Conservation (phyloP, 306 rosid species). For the Vicia sativa region DNA sequence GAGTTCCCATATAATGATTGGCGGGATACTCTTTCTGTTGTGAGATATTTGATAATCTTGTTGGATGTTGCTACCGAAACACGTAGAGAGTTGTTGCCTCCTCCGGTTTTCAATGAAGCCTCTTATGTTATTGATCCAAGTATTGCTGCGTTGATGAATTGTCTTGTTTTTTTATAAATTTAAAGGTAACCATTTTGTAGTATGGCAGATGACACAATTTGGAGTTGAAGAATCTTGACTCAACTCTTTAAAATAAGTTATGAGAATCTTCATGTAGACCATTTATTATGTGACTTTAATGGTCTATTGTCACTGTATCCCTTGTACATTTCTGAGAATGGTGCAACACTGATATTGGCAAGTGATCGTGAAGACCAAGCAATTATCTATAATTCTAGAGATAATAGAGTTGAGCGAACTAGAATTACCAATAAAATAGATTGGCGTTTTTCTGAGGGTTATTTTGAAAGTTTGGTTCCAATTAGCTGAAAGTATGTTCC, state of each 20-base stretch:
- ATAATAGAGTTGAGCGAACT: background rate
- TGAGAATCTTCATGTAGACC: no score
- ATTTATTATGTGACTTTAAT: no score
- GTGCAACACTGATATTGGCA: background rate
- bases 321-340: background rate
- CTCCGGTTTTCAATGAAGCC: no score
- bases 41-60: no score
- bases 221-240: background rate
- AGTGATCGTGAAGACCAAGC: background rate
- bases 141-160: no score
- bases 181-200: background rate
- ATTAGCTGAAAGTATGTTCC: background rate
- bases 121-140: no score
- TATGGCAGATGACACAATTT: background rate
- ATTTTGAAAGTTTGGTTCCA: conserved; percentile 1
- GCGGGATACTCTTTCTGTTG: no score
- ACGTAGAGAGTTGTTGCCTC: no score
- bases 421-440: background rate
- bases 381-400: background rate
- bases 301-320: no score
- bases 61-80: no score
- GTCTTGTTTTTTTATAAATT: background rate
- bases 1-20: no score
- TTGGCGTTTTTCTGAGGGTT: background rate
- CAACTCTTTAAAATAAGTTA: background rate